A percentile compares a stretch with the other conserved stretches of the same genome.
Conservation (phyloP, 441 rosid species). For the Gossypium gossypioides region DNA sequence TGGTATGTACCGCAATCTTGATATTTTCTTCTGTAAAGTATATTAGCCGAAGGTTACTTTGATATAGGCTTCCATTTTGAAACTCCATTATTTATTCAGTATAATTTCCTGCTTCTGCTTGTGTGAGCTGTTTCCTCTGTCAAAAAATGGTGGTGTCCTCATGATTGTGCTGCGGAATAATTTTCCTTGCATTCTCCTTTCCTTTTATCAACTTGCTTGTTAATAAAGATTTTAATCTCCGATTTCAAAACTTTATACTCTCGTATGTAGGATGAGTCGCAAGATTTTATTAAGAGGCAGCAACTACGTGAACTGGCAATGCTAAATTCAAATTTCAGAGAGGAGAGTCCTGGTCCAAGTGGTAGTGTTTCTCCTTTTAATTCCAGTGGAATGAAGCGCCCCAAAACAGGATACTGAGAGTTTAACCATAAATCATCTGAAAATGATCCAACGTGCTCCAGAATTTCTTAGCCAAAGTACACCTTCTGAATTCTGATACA, state of each 20-base stretch:
- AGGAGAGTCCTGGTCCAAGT: constrained; percentile 90
- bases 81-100: background rate
- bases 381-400: constrained; percentile 87
- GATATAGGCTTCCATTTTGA: background rate
- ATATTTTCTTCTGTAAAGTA: background rate
- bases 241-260: background rate
- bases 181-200: no score
- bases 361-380: constrained; percentile 85
- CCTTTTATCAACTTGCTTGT: background rate
- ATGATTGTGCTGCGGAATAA: background rate
- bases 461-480: constrained; percentile 9
- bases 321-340: constrained; percentile 77
- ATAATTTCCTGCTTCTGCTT: background rate
- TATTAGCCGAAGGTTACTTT: background rate
- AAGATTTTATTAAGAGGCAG: constrained; percentile 84
- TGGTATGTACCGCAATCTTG: constrained; percentile 36
- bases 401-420: constrained; percentile 72
- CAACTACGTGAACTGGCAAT: constrained; percentile 81
- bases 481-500: constrained; percentile 15
- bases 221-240: background rate
- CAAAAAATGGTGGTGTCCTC: background rate
- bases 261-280: constrained; percentile 69
- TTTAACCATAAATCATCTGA: constrained; percentile 5
- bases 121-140: background rate
- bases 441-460: background rate